phyloP scores from a whole-genome alignment of 176 grass and related monocot species.

The Aegilops bicornis region DNA sequence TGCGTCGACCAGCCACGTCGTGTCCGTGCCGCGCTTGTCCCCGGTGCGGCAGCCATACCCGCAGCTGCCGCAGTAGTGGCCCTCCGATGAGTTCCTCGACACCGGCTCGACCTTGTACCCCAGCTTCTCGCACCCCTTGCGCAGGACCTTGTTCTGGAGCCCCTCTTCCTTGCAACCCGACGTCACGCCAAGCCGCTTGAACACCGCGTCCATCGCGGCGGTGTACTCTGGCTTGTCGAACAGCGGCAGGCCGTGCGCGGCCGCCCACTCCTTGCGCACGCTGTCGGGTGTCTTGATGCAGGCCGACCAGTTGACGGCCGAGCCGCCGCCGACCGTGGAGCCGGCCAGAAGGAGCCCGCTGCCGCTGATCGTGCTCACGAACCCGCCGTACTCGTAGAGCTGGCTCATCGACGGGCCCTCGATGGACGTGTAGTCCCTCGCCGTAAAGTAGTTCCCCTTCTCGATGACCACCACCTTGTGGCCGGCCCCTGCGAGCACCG shows the following conservation, averaged over 20 bases:
- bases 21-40: constrained; percentile 83
- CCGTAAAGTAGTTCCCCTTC: constrained; percentile 85
- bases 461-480: constrained; percentile 85
- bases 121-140: constrained; percentile 72
- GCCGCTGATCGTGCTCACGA: constrained; percentile 48
- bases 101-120: constrained; percentile 56
- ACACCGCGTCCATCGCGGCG: constrained; percentile 76
- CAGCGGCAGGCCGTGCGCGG: constrained; percentile 40
- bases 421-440: constrained; percentile 69
- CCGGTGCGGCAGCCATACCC: constrained; percentile 68
- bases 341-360: constrained; percentile 61
- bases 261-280: constrained; percentile 63
- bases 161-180: constrained; percentile 55
- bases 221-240: constrained; percentile 58
- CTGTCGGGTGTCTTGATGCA: constrained; percentile 69
- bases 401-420: constrained; percentile 74
- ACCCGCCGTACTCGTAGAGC: constrained; percentile 70
- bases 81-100: constrained; percentile 65
- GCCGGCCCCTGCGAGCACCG: constrained; percentile 64
- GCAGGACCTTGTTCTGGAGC: constrained; percentile 88
- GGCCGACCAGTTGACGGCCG: constrained; percentile 88
- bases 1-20: constrained; percentile 85
- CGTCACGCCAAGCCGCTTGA: constrained; percentile 59
- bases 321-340: constrained; percentile 79
- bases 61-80: constrained; percentile 81